phyloP scores from a whole-genome alignment of 2,329 filamentous ascomycete genomes.

The Arthroderma sp. region DNA sequence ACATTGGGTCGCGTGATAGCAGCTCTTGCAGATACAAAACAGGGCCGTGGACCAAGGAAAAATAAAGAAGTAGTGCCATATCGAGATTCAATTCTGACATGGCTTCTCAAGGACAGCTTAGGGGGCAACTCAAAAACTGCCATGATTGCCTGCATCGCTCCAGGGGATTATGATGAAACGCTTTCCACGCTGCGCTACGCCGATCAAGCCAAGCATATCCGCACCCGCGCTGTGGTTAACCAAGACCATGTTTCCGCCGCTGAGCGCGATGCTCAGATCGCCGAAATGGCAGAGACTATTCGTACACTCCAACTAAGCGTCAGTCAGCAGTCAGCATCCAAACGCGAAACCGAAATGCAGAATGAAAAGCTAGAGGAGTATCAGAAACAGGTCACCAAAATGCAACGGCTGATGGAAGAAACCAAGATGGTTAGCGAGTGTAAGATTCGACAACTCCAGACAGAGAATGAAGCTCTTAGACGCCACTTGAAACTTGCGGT shows the following conservation, averaged over 20 bases:
- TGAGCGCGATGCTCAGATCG: conserved; percentile 86
- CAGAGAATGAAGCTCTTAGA: conserved; percentile 78
- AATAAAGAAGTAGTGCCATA: conserved; percentile 73
- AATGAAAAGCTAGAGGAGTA: conserved; percentile 88
- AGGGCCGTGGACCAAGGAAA: conserved; percentile 42
- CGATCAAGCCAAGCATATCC: conserved; percentile 94
- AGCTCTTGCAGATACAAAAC: conserved; percentile 64
- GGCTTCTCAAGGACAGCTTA: conserved; percentile 89
- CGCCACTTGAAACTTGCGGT: conserved; percentile 80
- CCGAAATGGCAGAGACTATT: conserved; percentile 91
- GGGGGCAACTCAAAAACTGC: conserved; percentile 97
- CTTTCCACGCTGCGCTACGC: conserved; percentile 92
- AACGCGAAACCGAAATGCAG: conserved; percentile 57
- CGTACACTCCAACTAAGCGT: conserved; percentile 66
- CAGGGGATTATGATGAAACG: conserved; percentile 93
- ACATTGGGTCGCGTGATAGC: conserved; percentile 93
- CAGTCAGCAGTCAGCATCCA: conserved; percentile 53
- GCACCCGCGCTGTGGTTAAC: conserved; percentile 86
- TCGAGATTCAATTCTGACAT: conserved; percentile 69
- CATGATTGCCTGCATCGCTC: conserved; percentile 97
- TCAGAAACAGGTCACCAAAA: conserved; percentile 72
- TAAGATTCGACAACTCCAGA: conserved; percentile 81
- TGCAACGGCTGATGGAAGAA: conserved; percentile 96
- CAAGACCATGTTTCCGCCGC: conserved; percentile 87
- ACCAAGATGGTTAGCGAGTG: conserved; percentile 77